These are phyloP conservation scores for Nicotiana tomentosiformis DNA, from an alignment of 257 asterid species.

Conservation along the genomic window DNA sequence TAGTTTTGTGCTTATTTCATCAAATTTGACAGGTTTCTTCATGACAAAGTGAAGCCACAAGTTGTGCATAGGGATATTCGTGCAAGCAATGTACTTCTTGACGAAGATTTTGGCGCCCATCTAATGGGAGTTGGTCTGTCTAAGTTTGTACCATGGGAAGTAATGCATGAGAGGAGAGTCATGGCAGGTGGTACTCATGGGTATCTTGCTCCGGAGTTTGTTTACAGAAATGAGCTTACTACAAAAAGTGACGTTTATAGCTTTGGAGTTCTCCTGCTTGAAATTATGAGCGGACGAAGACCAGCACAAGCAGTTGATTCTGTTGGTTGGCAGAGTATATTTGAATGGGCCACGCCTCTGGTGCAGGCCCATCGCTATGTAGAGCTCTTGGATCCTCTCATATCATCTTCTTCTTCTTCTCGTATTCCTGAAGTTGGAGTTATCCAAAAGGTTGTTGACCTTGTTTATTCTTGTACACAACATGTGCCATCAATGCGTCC, in stretches of 20 bases:
- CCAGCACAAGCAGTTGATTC: conserved; percentile 98
- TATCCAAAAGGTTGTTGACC: conserved; percentile 88
- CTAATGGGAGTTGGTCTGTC: conserved; percentile 97
- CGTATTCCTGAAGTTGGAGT: conserved; percentile 74
- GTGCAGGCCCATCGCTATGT: conserved; percentile 81
- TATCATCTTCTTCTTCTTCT: conserved; percentile 64
- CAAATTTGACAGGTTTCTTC: conserved; percentile 61
- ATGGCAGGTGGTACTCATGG: conserved; percentile 99
- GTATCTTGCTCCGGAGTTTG: conserved; percentile 96
- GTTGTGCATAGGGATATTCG: conserved; percentile 95
- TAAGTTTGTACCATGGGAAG: conserved; percentile 94
- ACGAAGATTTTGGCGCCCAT: conserved; percentile 92
- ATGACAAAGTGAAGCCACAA: conserved; percentile 98
- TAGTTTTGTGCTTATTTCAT: not conserved
- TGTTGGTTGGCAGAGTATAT: conserved; percentile 95
- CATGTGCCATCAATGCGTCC: conserved; percentile 99
- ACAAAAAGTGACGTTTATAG: conserved; percentile 99
- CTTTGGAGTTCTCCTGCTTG: conserved; percentile 93
- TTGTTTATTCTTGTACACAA: conserved; percentile 94
- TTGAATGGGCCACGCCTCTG: conserved; percentile 98
- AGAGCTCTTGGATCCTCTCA: conserved; percentile 83
- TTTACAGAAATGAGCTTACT: conserved; percentile 88
- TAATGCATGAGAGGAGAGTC: conserved; percentile 92
- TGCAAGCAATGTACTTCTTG: conserved; percentile 89
- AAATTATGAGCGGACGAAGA: conserved; percentile 82